phyloP scores from a whole-genome alignment of 192 early-diverging fungal species.

The Geranomyces michiganensis region DNA sequence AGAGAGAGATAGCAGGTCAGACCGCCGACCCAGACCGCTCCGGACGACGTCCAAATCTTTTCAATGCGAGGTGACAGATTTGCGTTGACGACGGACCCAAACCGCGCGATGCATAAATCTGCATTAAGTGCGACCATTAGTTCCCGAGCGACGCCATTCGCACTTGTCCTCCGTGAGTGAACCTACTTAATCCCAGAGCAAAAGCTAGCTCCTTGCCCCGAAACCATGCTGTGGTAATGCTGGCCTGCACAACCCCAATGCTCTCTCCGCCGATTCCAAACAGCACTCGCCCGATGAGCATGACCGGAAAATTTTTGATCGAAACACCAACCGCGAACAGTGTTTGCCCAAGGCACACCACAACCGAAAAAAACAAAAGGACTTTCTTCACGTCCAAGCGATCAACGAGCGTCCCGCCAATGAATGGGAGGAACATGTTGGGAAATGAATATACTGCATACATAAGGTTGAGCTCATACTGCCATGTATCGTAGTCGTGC shows the following conservation, averaged over 20 bases:
- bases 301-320: conserved; percentile 29
- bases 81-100: conserved; percentile 60
- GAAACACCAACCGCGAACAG: conserved; percentile 65
- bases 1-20: conserved; percentile 53
- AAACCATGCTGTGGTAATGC: conserved; percentile 54
- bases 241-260: conserved; percentile 54
- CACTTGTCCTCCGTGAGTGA: no score
- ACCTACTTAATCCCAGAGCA: conserved; percentile 58
- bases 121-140: neutral
- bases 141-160: conserved; percentile 15
- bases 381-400: conserved; percentile 55
- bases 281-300: conserved; percentile 48
- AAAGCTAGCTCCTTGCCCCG: conserved; percentile 53
- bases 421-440: conserved; percentile 69
- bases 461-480: conserved; percentile 64
- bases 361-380: conserved; percentile 55
- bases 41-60: conserved; percentile 30
- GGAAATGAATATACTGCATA: conserved; percentile 68
- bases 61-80: conserved; percentile 54
- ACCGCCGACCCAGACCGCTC: conserved; percentile 52
- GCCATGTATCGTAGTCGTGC: conserved; percentile 43
- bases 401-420: conserved; percentile 66
- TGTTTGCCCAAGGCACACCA: conserved; percentile 61
- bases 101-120: conserved; percentile 55
- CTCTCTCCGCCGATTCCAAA: conserved; percentile 60